Evolutionary conservation across 495 filamentous ascomycete species (phyloP), one percentile per base, ranked within the genome.

Genomic region (Coniosporium apollinis): DNA sequence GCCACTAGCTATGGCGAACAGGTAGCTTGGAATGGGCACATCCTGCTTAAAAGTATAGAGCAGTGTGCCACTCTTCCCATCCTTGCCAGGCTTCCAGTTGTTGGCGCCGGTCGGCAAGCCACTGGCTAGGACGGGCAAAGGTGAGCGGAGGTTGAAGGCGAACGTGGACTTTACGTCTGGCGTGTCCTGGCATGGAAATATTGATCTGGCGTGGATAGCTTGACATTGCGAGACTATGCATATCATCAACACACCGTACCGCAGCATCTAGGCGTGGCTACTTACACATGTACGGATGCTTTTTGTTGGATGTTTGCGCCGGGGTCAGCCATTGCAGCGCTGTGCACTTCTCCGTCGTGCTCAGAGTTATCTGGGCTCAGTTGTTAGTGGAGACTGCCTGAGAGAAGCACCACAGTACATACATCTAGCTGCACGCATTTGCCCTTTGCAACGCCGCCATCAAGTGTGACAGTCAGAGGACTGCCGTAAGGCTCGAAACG

Each of bases 161-260:
- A 84, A 82, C 3, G 82, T 86, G 28, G 76, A 80, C 58, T 97
- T 97, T 41, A 94, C 75, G 51, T 91, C 83, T 17, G 87, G 87
- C 0, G 89, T 94, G 55, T 97, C 87, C 62, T 97, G 87, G 56
- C 85, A 94, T 9, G 89, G 89, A 55, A 94, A 93, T 36, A 94
- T 66, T 16, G 83, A 92, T 33, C 87, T 71, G 18, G 79, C 82
- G 46, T 94, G 82, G 45, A 97, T 97, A 25, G 86, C 84, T 61
- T 97, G 87, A 56, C 85, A 93, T 70, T 96, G 87, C 24, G 82
- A 87, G 65, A 94, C 69, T 74, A 7, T 8, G 6, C 28, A 25
- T 6, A 22, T 15, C 21, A 15, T 7, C 24, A 13, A 7, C 8
- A 26, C 8, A 26, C 8, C 24, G 24, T 26, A 13, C 7, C 8